These are phyloP conservation scores for Rhamnella rubrinervis DNA, from an alignment of 331 rosid genomes.

Conservation along the genomic window DNA sequence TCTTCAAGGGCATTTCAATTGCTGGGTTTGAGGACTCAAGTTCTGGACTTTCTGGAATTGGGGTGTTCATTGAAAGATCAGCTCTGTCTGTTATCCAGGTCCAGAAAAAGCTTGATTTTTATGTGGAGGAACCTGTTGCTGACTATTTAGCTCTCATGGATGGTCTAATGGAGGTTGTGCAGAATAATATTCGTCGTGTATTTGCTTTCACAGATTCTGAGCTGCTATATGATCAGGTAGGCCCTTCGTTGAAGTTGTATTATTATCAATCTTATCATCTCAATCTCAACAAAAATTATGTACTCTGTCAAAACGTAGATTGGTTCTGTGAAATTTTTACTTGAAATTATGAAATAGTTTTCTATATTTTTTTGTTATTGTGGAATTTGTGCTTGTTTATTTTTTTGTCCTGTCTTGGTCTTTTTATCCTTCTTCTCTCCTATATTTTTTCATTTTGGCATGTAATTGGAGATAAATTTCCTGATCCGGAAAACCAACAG, in stretches of 20 bases:
- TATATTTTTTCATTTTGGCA: too few relatives aligned
- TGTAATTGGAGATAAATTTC: too few relatives aligned
- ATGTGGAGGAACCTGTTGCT: slow-evolving; percentile 71
- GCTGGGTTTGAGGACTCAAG: slow-evolving; percentile 54
- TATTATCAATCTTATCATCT: not conserved
- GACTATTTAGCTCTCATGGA: slow-evolving; percentile 87
- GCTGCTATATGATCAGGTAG: slow-evolving; percentile 67
- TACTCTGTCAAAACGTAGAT: too few relatives aligned
- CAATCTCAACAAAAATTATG: not conserved
- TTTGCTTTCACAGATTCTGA: slow-evolving; percentile 83
- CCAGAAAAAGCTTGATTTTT: slow-evolving; percentile 85
- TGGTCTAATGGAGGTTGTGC: slow-evolving; percentile 69
- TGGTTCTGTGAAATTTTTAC: too few relatives aligned
- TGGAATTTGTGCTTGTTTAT: too few relatives aligned
- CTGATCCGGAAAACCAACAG: not conserved
- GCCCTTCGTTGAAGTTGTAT: slow-evolving; percentile 1
- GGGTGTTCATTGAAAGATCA: slow-evolving; percentile 80
- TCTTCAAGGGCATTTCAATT: slow-evolving; percentile 85
- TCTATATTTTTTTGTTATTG: too few relatives aligned
- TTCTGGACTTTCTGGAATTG: slow-evolving; percentile 87
- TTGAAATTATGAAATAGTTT: too few relatives aligned
- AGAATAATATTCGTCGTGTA: slow-evolving; percentile 50
- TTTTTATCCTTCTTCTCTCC: too few relatives aligned
- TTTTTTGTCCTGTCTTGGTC: too few relatives aligned
- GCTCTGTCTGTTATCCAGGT: slow-evolving; percentile 54